phyloP scores from a whole-genome alignment of 2,329 filamentous ascomycete genomes.

The Trichoderma arundinaceum region DNA sequence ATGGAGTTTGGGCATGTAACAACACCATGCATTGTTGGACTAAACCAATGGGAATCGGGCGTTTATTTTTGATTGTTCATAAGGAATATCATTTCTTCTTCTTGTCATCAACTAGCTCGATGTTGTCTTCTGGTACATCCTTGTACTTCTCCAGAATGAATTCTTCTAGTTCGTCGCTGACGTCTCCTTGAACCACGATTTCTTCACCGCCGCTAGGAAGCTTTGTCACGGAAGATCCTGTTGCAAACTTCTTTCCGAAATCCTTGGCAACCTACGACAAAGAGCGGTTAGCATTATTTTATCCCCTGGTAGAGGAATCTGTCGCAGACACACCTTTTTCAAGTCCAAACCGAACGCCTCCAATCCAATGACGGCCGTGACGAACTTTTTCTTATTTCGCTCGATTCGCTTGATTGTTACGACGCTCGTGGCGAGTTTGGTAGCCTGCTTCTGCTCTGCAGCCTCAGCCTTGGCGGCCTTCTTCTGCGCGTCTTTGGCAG shows the following conservation, averaged over 20 bases:
- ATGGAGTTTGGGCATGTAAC: conserved; percentile 32
- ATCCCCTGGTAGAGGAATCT: background rate
- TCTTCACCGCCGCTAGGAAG: conserved; percentile 85
- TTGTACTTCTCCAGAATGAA: conserved; percentile 89
- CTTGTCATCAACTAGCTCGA: conserved; percentile 94
- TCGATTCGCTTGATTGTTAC: conserved; percentile 96
- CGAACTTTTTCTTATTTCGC: conserved; percentile 96
- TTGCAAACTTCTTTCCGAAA: conserved; percentile 98
- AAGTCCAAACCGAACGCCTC: conserved; percentile 90
- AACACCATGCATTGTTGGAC: conserved; percentile 25
- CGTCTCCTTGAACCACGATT: conserved; percentile 96
- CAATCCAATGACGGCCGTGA: conserved; percentile 88
- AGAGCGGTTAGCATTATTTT: too few relatives aligned
- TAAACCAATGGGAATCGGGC: background rate
- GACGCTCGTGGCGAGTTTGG: conserved; percentile 80
- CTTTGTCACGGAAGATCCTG: conserved; percentile 91
- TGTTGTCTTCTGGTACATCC: conserved; percentile 91
- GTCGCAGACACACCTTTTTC: conserved; percentile 68
- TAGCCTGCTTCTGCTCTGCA: conserved; percentile 80
- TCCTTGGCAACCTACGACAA: conserved; percentile 78
- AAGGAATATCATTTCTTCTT: conserved; percentile 69
- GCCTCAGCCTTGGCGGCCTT: conserved; percentile 94
- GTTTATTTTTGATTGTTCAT: conserved; percentile 25
- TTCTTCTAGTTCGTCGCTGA: conserved; percentile 92
- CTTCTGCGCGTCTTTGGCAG: conserved; percentile 94